Evolutionary conservation across 2,329 filamentous ascomycete genomes (phyloP), one percentile per base, ranked within the genome.

Genomic region (Mollisia scopiformis): DNA sequence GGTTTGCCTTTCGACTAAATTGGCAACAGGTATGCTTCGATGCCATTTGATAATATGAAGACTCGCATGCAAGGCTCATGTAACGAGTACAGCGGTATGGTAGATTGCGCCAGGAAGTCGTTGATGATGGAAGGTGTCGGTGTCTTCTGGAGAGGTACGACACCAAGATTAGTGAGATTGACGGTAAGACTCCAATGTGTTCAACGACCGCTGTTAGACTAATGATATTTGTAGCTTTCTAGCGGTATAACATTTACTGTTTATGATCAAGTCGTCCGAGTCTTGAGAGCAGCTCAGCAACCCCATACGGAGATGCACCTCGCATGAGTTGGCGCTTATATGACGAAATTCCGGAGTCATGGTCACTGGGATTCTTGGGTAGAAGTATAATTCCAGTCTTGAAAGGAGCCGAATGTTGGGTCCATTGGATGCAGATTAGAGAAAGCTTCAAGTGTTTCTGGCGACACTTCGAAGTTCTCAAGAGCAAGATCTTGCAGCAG

Each of bases 401-500:
- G 31, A 13, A 57, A 50, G n/a, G 43, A 30, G 13, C 59, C 63
- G 50, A 78, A 76, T 65, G 74, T 78, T 35, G 76, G 74, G 31
- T 75, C 71, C n/a, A 79, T 76, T 2, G 77, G 77, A 57, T 79
- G 76, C 8, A 76, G 70, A 61, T 76, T 77, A 3, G 76, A 78
- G 59, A 79, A 78, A 10, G 77, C 77, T 59, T 79, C 77, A 27
- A 77, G 78, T 8, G 79, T 74, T 61, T 79, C 77, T 1, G 76
- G 74, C 2, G 76, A 76, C 11, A 79, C 77, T 49, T 78, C 68
- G 1, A 75, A 71, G 25, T 73, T 71, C 37, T 78, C 73, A 14
- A 75, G 68, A n/a, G 75, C 73, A 59, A 79, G 75, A 21, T 73
- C 69, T 8, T 74, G 68, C 10, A 62, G 25, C 1, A 35, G 21